These are phyloP conservation scores for Silene uniflora DNA, from an alignment of 148 eudicot genomes.

Conservation along the genomic window DNA sequence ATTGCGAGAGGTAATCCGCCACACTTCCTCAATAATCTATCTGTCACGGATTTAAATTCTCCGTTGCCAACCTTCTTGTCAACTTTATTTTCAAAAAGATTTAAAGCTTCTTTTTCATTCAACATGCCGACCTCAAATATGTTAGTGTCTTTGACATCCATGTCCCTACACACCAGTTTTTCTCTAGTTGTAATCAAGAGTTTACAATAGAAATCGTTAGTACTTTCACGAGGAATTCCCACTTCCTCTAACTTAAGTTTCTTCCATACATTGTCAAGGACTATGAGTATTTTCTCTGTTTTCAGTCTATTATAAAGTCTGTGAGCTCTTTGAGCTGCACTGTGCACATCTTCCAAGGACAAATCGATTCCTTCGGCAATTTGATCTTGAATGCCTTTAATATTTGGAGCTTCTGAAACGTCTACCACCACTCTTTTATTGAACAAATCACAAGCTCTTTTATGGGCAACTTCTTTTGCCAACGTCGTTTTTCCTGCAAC, in stretches of 20 bases:
- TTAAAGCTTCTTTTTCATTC: too few species aligned
- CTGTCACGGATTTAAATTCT: too few species aligned
- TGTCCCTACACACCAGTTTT: too few species aligned
- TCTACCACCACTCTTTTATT: slow-evolving; percentile 7
- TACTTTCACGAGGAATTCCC: slow-evolving; percentile 11
- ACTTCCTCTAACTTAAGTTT: neutral
- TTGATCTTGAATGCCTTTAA: slow-evolving; percentile 16
- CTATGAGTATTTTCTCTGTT: neutral
- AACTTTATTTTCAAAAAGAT: too few species aligned
- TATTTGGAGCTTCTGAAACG: slow-evolving; percentile 21
- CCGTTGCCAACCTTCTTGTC: too few species aligned
- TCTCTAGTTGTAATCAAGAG: too few species aligned
- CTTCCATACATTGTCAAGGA: too few species aligned
- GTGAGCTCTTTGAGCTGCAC: neutral
- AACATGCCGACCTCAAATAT: too few species aligned
- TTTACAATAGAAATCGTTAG: neutral
- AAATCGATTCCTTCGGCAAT: neutral
- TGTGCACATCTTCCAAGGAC: neutral
- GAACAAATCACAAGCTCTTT: neutral
- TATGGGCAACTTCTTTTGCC: slow-evolving; percentile 11
- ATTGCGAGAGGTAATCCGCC: too few species aligned
- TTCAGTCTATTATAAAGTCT: neutral
- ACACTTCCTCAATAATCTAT: too few species aligned
- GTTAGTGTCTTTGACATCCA: too few species aligned
- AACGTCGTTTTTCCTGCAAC: neutral